phyloP scores from a whole-genome alignment of 2,329 filamentous ascomycete genomes.

The Scortechinia acanthostroma region DNA sequence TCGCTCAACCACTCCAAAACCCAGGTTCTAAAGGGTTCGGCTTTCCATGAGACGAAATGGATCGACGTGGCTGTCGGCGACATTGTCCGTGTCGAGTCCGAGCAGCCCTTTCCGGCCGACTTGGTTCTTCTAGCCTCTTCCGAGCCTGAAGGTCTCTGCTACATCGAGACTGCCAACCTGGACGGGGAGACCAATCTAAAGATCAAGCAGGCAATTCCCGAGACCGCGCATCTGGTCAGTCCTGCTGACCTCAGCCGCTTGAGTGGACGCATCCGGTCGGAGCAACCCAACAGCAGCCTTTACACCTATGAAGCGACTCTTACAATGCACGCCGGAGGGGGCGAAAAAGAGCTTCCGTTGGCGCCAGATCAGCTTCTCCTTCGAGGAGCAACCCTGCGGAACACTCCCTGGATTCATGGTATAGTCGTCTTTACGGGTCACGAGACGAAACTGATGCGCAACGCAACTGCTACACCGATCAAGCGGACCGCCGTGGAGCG shows the following conservation, averaged over 20 bases:
- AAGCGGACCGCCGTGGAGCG: conserved; percentile 94
- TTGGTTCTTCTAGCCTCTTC: conserved; percentile 87
- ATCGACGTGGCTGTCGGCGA: conserved; percentile 89
- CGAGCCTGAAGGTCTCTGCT: conserved; percentile 93
- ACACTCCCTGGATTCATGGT: conserved; percentile 95
- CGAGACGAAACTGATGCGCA: conserved; percentile 97
- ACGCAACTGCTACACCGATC: conserved; percentile 92
- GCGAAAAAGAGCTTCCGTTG: conserved; percentile 84
- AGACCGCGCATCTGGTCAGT: conserved; percentile 82
- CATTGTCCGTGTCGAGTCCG: conserved; percentile 85
- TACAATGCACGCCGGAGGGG: conserved; percentile 81
- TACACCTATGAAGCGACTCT: conserved; percentile 97
- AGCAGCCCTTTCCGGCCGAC: conserved; percentile 91
- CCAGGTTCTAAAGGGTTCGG: conserved; percentile 73
- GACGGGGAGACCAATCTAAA: conserved; percentile 98
- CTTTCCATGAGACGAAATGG: conserved; percentile 84
- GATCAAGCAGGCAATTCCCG: conserved; percentile 93
- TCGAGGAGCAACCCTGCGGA: conserved; percentile 85
- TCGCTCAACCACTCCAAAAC: conserved; percentile 83
- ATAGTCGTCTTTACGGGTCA: conserved; percentile 95
- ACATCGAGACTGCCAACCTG: conserved; percentile 96
- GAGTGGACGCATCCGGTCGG: conserved; percentile 80
- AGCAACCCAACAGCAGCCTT: conserved; percentile 95
- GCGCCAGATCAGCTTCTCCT: conserved; percentile 89
- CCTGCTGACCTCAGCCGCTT: conserved; percentile 78